Evolutionary conservation across 176 grass and related monocot genomes (phyloP), one percentile per base, ranked within the genome.

Genomic region (Oryza officinalis): DNA sequence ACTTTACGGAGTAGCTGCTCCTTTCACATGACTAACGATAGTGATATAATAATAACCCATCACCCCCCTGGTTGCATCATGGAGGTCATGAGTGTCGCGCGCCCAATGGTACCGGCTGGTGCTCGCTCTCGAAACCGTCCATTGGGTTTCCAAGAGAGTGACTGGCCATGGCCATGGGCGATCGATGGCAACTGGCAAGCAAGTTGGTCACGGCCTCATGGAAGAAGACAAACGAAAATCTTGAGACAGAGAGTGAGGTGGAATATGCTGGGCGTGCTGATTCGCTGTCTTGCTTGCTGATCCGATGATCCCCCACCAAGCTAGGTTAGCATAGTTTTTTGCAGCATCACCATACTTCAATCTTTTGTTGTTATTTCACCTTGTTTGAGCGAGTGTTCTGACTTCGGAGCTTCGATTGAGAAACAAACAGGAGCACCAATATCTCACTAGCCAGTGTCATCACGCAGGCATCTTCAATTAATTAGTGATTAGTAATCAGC

Each of bases 21-120:
- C 15, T 33, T 31, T 83, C 81, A 65, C 81, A 35, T 26, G 81
- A 82, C 25, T n/a, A 26, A 60, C 32, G 67, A 20, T 38, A 8
- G 10, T 11, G 40, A 11, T 65, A 35, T 35, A 6, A 35, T 35
- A 44, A 45, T 11, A 41, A 41, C 40, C 1, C 9, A 41, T 32
- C 69, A 28, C 18, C 12, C 31, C 2, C 76, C 8, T 35, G 63
- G 33, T 43, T 14, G 63, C 45, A 77, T 69, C 35, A 14, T 49
- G 57, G 72, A 1, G 61, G 17, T 66, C 73, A 44, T 54, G 69
- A 33, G 65, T 13, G 66, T 50, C 67, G 17, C 33, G 33, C 27
- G 49, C 8, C 13, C 22, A 23, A 1, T 10, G 10, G 40, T 10
- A 41, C 40, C 11, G 40, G 40, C 33, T 41, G 40, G 13, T 41